Base-by-base conservation (phyloP, 1,139 yeast species). In the Suhomyces wounanorum region DNA sequence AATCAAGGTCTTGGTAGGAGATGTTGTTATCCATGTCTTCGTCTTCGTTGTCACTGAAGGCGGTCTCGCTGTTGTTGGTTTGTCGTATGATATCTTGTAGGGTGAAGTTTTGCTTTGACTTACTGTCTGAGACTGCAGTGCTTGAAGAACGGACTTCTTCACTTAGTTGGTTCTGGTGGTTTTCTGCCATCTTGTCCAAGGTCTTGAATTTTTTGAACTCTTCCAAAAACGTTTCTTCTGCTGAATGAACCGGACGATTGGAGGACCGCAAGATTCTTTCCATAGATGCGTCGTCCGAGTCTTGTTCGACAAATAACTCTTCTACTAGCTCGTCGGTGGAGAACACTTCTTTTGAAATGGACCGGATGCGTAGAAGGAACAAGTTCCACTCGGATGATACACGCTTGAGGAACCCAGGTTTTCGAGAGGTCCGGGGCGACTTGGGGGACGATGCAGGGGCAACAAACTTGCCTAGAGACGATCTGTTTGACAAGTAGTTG, bases 301-400 rank as follows among this genome's bases (percentile, higher is more conserved):
- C 78, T 25, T 67, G 60, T 31, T 70, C 72, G 17, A 67, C 70
- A 57, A 81, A 81, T 13, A 79, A 61, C 40, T 77, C 79, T 18
- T 70, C 76, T 1, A 76, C 66, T 1, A 66, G 62, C 53, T 75
- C 80, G 60, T 77, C 78, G 16, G 73, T 68, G 18, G 66, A 64
- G 47, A 77, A 69, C 9, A 72, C 74, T 39, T 73, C 78, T 57
- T 78, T 81, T 3, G 82, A 71, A 2, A 79, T 54, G 10, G 72
- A 61, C 48, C 69, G 68, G 37, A 80, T 48, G 46, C 68, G 66
- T 14, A 63, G 58, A 33, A 76, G 47, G 47, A 79, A 65, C 16
- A 65, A 55, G 58, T 62, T 66, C 64, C 73, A 72, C 63, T 72
- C 77, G 39, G 59, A 52, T 2, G 77, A 62, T 28, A 79, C 63